Evolutionary conservation across 345 rosid species (phyloP).

Genomic region (Linum tenue): DNA sequence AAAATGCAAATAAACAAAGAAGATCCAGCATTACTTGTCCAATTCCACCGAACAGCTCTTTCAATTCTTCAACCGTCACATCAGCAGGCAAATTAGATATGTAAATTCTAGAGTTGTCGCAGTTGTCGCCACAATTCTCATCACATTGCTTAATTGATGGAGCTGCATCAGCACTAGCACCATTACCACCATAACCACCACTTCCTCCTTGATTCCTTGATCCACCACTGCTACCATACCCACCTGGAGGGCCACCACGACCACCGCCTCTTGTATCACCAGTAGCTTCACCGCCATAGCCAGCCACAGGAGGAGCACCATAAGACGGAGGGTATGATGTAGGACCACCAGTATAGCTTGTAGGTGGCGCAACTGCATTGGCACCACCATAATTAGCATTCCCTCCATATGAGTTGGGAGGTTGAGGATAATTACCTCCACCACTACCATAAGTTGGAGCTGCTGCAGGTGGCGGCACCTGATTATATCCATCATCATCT

Average conservation of each 20-base stretch:
- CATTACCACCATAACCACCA: slow-evolving; percentile 27
- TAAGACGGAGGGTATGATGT: slow-evolving; percentile 80
- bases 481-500: slow-evolving; percentile 59
- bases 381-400: slow-evolving; percentile 42
- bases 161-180: slow-evolving; percentile 32
- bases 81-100: slow-evolving; percentile 92
- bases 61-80: slow-evolving; percentile 81
- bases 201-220: slow-evolving; percentile 39
- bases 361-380: slow-evolving; percentile 81
- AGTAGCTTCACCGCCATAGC: slow-evolving; percentile 48
- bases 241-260: slow-evolving; percentile 32
- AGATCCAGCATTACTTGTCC: slow-evolving; percentile 66
- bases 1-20: slow-evolving; percentile 4
- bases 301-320: slow-evolving; percentile 55
- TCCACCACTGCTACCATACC: slow-evolving; percentile 40
- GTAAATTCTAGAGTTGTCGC: slow-evolving; percentile 91
- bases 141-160: slow-evolving; percentile 81
- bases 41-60: slow-evolving; percentile 91
- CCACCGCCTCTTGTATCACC: slow-evolving; percentile 55
- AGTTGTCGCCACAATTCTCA: slow-evolving; percentile 62
- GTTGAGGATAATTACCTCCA: slow-evolving; percentile 51
- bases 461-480: slow-evolving; percentile 58
- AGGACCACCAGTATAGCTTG: slow-evolving; percentile 79
- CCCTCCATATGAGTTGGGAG: slow-evolving; percentile 43
- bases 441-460: slow-evolving; percentile 57